Evolutionary conservation across 208 protist genomes (phyloP), one percentile per base, ranked within the genome.

Genomic region (Crithidia acanthocephali): DNA sequence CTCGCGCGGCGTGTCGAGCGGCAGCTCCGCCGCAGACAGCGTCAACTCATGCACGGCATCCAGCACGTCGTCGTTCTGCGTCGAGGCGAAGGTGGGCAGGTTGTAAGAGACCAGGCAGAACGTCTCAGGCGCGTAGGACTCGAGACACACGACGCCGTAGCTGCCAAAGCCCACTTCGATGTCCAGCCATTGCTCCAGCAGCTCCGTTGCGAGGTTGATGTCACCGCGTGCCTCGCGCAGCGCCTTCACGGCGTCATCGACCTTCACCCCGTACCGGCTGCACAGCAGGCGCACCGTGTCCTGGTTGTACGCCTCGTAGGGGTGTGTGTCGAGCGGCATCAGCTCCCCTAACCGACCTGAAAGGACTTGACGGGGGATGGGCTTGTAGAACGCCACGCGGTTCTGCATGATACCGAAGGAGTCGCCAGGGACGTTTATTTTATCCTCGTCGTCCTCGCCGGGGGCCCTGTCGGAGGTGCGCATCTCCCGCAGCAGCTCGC

Each of bases 371-470:
- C 92, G 87, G 23, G 81, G 65, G 32, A 96, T 69, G 22, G 92
- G 92, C n/a, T 78, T 64, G 80, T 95, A 93, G 60, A 96, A 96
- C 6, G 65, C 67, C 44, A 90, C 77, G 23, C 92, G 89, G 62
- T 93, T 95, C 44, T 84, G 85, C 86, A 94, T 92, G 72, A 96
- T 94, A 18, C 92, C 92, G 63, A 94, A 96, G 13, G 89, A 91
- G 62, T 96, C 92, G 50, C 92, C 92, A 0, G 92, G 89, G 11
- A 95, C 80, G 15, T 73, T 83, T 8, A 91, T 73, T 25, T 80
- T 73, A 9, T 81, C 76, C 42, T 88, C 87, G 20, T 75, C 74
- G 15, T 72, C 74, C 15, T 83, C 89, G 23, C 68, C 79, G 0
- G 84, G 84, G 0, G 81, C 59, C 13, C 53, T 51, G 55, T 88